Percentiles rank a stretch among this genome's conserved stretches.
Evolutionary conservation across 352 stramenopile genomes (phyloP).

Genomic region (Salisapilia sapeloensis): DNA sequence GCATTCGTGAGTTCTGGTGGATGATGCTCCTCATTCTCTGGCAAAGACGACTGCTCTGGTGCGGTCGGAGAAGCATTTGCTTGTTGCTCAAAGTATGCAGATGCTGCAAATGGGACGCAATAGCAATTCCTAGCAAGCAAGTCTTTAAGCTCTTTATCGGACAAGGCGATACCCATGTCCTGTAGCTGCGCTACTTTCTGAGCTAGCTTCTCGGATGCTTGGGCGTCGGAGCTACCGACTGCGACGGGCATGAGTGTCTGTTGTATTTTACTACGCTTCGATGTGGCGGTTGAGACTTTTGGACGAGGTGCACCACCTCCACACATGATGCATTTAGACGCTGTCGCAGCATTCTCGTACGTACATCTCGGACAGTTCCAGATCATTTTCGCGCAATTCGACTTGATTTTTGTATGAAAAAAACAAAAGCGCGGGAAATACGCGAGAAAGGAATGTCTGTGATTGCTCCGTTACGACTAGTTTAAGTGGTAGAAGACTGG

Average conservation of each 20-base stretch:
- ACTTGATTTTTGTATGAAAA: too few species aligned
- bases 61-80: neutral
- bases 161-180: constrained; percentile 57
- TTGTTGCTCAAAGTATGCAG: constrained; percentile 47
- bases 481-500: too few species aligned
- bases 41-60: neutral
- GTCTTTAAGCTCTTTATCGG: constrained; percentile 20
- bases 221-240: constrained; percentile 43
- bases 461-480: too few species aligned
- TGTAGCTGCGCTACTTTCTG: constrained; percentile 63
- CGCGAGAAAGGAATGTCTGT: too few species aligned
- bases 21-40: constrained; percentile 1
- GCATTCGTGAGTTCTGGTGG: neutral
- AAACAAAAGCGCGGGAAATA: too few species aligned
- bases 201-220: constrained; percentile 31
- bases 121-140: constrained; percentile 62
- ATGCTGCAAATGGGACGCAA: constrained; percentile 44
- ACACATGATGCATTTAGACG: constrained; percentile 44
- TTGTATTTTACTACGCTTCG: constrained; percentile 3
- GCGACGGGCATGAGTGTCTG: constrained; percentile 13
- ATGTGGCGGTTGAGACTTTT: constrained; percentile 5
- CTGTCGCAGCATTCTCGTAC: constrained; percentile 31
- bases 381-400: too few species aligned
- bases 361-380: constrained; percentile 65
- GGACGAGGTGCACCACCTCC: neutral